A percentile compares a stretch with the other conserved stretches of the same genome.
phyloP scores from a whole-genome alignment of 2,329 filamentous ascomycete genomes.

The Colletotrichum camelliae region DNA sequence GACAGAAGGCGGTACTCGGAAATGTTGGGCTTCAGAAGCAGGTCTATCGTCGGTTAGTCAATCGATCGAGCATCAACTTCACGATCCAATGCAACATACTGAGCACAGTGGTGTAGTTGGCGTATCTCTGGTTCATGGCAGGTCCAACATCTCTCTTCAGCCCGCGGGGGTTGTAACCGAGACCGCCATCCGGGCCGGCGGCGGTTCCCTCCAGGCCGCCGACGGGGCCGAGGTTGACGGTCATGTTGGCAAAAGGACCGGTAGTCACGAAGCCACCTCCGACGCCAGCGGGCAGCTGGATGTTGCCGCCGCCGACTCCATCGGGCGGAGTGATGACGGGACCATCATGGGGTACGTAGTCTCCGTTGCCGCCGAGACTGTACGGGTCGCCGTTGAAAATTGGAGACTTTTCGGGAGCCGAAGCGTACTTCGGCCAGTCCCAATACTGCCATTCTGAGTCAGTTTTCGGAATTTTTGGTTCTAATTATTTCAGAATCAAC shows the following conservation, averaged over 20 bases:
- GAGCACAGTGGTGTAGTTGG: constrained; percentile 31
- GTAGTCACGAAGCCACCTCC: constrained; percentile 58
- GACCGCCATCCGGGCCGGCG: constrained; percentile 28
- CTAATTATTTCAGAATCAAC: too few species aligned
- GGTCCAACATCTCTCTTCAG: constrained; percentile 34
- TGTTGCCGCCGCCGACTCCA: constrained; percentile 27
- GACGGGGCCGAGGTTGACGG: constrained; percentile 38
- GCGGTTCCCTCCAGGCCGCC: constrained; percentile 23
- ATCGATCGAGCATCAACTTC: not conserved
- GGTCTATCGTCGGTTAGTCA: constrained; percentile 9
- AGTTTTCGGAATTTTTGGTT: not conserved
- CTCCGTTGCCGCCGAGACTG: constrained; percentile 44
- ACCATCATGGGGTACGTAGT: constrained; percentile 29
- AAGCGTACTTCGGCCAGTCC: constrained; percentile 38
- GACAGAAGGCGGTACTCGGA: constrained; percentile 37
- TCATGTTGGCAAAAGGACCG: constrained; percentile 48
- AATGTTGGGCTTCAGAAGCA: constrained; percentile 36
- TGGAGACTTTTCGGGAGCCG: constrained; percentile 49
- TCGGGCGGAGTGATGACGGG: constrained; percentile 32
- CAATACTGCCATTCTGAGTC: constrained; percentile 30
- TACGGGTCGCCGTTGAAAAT: constrained; percentile 52
- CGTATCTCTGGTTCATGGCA: constrained; percentile 33
- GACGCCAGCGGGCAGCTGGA: constrained; percentile 34
- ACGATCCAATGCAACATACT: not conserved
- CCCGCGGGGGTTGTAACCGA: constrained; percentile 41